Base-by-base conservation (phyloP, 768 basidiomycete species). In the Phlebiopsis flavidoalba region DNA sequence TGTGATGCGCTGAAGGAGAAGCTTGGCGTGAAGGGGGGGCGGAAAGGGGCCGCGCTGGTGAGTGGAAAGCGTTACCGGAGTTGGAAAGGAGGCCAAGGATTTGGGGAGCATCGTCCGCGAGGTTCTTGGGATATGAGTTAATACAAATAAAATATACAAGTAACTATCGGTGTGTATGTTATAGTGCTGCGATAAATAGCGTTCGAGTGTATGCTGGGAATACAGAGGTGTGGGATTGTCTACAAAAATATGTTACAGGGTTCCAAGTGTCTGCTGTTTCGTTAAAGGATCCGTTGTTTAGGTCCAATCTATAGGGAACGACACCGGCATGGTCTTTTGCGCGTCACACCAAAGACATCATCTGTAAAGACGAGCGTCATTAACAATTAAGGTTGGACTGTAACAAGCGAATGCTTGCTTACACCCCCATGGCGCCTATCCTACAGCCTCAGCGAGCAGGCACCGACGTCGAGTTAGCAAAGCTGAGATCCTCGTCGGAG, bases 41-140 rank as follows among this genome's bases (percentile, higher is more conserved):
- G 89, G 91, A 4, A 91, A 88, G 67, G 90, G 88, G 1, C 64
- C 75, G 17, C 82, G 80, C 65, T 92, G 90, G n/a, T n/a, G 87
- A 91, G 89, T 62, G 90, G 91, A 10, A 88, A 91, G 70, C 80
- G 79, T n/a, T 58, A 77, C 71, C 7, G 89, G 89, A 0, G 79
- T 84, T 14, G 89, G 87, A 87, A 81, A 79, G 65, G 77, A 75
- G 17, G 72, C 63, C 5, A 77, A 76, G 61, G 83, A 86, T n/a
- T n/a, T n/a, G 63, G 73, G 72, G 24, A 66, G 61, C 8, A 50
- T 65, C 1, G 72, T 84, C 3, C 72, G 76, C 6, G 76, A 76
- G 17, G 62, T 82, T 14, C 70, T 84, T 21, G 63, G 24, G 2
- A 31, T 58, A 2, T 58, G 22, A 58, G 54, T n/a, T 43, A 43